These are phyloP conservation scores for Rhynchosporium graminicola DNA, from an alignment of 2,329 filamentous ascomycete genomes.

Conservation along the genomic window DNA sequence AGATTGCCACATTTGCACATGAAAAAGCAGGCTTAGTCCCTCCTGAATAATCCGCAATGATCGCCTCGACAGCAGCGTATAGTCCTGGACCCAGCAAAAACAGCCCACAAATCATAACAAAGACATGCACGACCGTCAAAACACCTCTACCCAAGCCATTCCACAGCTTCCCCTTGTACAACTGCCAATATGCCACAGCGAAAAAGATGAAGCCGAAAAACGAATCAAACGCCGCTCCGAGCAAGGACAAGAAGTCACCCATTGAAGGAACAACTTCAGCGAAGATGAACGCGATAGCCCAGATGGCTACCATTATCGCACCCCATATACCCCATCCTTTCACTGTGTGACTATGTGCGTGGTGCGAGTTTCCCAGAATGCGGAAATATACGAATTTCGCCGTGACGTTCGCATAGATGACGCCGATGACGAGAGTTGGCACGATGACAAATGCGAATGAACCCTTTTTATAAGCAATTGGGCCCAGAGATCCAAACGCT, in stretches of 20 bases:
- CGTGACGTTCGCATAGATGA: slow-evolving; percentile 52
- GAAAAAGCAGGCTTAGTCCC: slow-evolving; percentile 49
- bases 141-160: slow-evolving; percentile 40
- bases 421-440: slow-evolving; percentile 50
- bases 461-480: slow-evolving; percentile 48
- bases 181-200: slow-evolving; percentile 50
- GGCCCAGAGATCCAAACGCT: slow-evolving; percentile 50
- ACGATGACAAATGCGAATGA: slow-evolving; percentile 54
- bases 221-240: slow-evolving; percentile 50
- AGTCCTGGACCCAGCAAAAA: slow-evolving; percentile 53
- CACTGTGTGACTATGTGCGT: slow-evolving; percentile 50
- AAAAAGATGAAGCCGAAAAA: slow-evolving; percentile 55
- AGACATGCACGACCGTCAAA: slow-evolving; percentile 48
- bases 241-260: slow-evolving; percentile 51
- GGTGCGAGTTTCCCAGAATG: slow-evolving; percentile 46
- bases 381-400: slow-evolving; percentile 50
- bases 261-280: slow-evolving; percentile 51
- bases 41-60: slow-evolving; percentile 51
- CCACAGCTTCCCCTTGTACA: slow-evolving; percentile 47
- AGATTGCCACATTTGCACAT: slow-evolving; percentile 52
- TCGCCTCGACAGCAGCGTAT: slow-evolving; percentile 54
- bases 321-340: slow-evolving; percentile 50
- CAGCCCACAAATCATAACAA: slow-evolving; percentile 49
- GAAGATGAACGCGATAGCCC: slow-evolving; percentile 49
- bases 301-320: slow-evolving; percentile 46